phyloP scores from a whole-genome alignment of 176 grass and related monocot species.

The Phoenix roebelenii region DNA sequence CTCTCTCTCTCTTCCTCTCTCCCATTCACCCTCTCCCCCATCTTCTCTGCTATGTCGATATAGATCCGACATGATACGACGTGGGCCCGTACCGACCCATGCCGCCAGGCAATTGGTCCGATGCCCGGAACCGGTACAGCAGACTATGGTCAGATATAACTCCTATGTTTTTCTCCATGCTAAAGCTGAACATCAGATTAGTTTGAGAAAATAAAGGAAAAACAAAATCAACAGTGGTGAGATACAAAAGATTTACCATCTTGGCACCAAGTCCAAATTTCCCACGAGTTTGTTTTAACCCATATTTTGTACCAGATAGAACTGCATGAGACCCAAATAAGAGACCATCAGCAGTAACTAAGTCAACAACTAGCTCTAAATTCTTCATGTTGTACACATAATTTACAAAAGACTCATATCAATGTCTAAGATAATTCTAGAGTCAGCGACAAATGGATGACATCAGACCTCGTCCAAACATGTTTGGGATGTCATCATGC shows the following conservation, averaged over 20 bases:
- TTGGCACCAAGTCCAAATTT: constrained; percentile 99
- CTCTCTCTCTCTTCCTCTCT: no score
- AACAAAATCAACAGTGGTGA: neutral
- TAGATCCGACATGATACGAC: no score
- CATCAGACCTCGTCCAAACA: constrained; percentile 85
- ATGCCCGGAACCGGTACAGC: no score
- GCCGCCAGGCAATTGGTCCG: no score
- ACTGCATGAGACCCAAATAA: constrained; percentile 49
- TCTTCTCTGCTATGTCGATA: no score
- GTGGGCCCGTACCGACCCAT: no score
- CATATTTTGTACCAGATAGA: constrained; percentile 96
- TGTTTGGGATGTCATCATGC: constrained; percentile 99
- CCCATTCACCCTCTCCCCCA: no score
- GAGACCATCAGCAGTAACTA: no score
- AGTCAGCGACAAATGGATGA: constrained; percentile 3
- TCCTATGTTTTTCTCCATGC: no score
- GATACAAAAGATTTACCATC: constrained; percentile 45
- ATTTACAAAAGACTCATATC: neutral
- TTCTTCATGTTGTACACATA: neutral
- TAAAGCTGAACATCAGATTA: constrained; percentile 4
- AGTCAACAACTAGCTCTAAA: no score
- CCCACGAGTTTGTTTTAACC: constrained; percentile 94
- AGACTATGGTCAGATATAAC: no score
- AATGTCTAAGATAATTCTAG: neutral
- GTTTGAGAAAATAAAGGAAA: constrained; percentile 1